These are phyloP conservation scores for Annulohypoxylon truncatum DNA, from an alignment of 2,329 filamentous ascomycete species.

Conservation along the genomic window DNA sequence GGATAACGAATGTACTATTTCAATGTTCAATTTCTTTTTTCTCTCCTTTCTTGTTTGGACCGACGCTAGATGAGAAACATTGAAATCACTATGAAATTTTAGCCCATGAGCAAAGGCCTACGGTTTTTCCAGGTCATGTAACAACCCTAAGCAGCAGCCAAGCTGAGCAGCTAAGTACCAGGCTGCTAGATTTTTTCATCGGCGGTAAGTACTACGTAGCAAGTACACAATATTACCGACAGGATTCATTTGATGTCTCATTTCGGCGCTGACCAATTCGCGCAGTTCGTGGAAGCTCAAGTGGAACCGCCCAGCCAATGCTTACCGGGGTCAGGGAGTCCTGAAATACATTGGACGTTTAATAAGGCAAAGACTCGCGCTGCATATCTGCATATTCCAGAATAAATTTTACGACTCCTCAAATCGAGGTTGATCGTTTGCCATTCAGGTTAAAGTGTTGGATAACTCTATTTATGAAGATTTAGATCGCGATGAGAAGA, in stretches of 20 bases:
- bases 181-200: background rate
- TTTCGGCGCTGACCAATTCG: conserved; percentile 23
- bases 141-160: background rate
- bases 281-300: conserved; percentile 1
- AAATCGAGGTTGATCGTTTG: background rate
- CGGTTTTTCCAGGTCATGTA: background rate
- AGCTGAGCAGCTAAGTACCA: background rate
- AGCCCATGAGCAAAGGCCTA: too few species aligned
- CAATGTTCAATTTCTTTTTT: background rate
- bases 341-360: background rate
- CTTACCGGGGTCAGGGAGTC: background rate
- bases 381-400: background rate
- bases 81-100: background rate
- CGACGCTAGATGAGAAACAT: background rate
- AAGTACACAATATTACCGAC: background rate
- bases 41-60: background rate
- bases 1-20: too few species aligned
- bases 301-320: conserved; percentile 13
- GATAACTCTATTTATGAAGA: background rate
- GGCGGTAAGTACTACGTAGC: background rate
- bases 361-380: background rate
- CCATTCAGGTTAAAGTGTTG: background rate
- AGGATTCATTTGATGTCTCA: conserved; percentile 25
- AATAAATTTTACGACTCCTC: background rate
- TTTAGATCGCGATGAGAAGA: background rate